phyloP scores from a whole-genome alignment of 306 rosid genomes.

The Begonia loranthoides region DNA sequence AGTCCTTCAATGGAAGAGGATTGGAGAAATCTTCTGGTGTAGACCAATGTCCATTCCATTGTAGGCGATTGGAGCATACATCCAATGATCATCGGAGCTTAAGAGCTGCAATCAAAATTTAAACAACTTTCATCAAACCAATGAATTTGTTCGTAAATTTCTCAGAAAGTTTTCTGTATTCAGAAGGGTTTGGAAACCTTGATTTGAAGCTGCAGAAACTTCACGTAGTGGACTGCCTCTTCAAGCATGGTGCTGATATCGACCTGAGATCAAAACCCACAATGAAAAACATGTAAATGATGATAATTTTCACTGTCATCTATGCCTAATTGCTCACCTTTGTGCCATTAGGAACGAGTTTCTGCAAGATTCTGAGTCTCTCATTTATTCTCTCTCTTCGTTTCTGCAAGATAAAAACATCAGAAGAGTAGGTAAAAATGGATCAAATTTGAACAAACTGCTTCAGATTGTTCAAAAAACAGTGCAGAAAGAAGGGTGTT shows the following conservation, averaged over 20 bases:
- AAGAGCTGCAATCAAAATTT: slow-evolving; percentile 38
- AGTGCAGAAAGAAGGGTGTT: not conserved
- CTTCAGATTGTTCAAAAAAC: too few species aligned
- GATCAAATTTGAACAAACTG: too few species aligned
- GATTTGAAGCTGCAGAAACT: slow-evolving; percentile 84
- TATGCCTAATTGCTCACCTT: slow-evolving; percentile 26
- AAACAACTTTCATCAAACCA: too few species aligned
- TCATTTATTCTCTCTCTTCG: slow-evolving; percentile 89
- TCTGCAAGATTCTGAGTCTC: slow-evolving; percentile 58
- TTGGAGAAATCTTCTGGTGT: slow-evolving; percentile 26
- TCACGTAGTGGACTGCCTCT: slow-evolving; percentile 86
- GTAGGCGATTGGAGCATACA: slow-evolving; percentile 88
- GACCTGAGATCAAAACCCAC: slow-evolving; percentile 24
- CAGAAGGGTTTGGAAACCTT: slow-evolving; percentile 31
- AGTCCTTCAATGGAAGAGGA: slow-evolving; percentile 21
- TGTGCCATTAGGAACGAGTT: slow-evolving; percentile 90
- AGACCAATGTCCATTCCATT: slow-evolving; percentile 83
- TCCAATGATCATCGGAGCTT: slow-evolving; percentile 90
- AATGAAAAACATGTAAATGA: not conserved
- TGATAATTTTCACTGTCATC: not conserved
- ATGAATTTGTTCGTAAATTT: too few species aligned
- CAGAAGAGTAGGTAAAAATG: too few species aligned
- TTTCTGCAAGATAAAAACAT: slow-evolving; percentile 40
- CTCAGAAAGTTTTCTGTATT: too few species aligned
- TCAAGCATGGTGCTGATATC: slow-evolving; percentile 98